Percentiles rank a stretch among this genome's conserved stretches.
These are phyloP conservation scores for Apiotrichum brassicae DNA, from an alignment of 1,284 basidiomycete genomes.

Conservation along the genomic window DNA sequence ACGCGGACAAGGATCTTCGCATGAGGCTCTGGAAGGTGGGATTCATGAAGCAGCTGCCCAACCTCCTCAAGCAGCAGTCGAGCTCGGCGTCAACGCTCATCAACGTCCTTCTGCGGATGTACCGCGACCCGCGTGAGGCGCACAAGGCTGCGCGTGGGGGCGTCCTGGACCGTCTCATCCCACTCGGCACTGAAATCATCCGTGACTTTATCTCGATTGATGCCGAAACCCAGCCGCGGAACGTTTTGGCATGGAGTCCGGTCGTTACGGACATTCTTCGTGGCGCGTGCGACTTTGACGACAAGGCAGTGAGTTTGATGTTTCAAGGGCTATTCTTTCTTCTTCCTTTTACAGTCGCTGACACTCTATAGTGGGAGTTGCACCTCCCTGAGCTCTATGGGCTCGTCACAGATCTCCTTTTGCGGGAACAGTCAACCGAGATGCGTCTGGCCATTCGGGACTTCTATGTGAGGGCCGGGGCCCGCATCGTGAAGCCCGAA, in stretches of 20 bases:
- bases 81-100: slow-evolving; percentile 93
- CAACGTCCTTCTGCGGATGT: slow-evolving; percentile 87
- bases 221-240: slow-evolving; percentile 86
- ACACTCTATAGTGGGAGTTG: slow-evolving; percentile 60
- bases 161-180: slow-evolving; percentile 81
- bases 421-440: slow-evolving; percentile 70
- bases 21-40: slow-evolving; percentile 99
- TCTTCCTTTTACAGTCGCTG: no score
- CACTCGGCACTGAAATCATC: slow-evolving; percentile 87
- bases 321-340: background rate
- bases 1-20: slow-evolving; percentile 94
- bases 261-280: slow-evolving; percentile 89
- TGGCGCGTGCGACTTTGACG: slow-evolving; percentile 82
- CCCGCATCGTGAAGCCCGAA: slow-evolving; percentile 1
- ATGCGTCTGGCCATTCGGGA: slow-evolving; percentile 68
- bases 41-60: slow-evolving; percentile 99
- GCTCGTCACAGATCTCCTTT: slow-evolving; percentile 69
- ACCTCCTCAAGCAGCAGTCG: slow-evolving; percentile 96
- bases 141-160: slow-evolving; percentile 74
- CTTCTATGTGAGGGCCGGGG: slow-evolving; percentile 57
- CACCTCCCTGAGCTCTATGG: slow-evolving; percentile 85
- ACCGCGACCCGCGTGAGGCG: slow-evolving; percentile 79
- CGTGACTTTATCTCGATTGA: slow-evolving; percentile 87
- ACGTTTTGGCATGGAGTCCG: slow-evolving; percentile 95
- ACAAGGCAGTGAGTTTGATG: slow-evolving; percentile 64